Evolutionary conservation across 352 stramenopile species (phyloP).

Genomic region (Blastocystis sp.): DNA sequence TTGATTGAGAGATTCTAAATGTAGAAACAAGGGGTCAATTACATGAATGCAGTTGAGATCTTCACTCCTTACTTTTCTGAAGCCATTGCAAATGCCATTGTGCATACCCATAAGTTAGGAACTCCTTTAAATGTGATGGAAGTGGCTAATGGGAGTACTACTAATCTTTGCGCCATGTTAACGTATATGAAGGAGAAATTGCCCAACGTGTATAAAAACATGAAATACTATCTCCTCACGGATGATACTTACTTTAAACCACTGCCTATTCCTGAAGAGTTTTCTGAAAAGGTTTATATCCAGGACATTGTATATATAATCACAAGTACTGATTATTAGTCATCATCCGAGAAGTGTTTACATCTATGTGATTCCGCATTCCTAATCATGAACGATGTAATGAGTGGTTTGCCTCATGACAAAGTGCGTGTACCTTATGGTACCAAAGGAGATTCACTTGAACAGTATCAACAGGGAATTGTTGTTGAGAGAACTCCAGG

Average conservation of each 20-base stretch:
- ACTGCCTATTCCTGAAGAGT: background rate
- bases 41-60: slow-evolving; percentile 51
- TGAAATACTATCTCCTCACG: slow-evolving; percentile 20
- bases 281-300: background rate
- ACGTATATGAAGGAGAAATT: slow-evolving; percentile 31
- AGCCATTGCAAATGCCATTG: slow-evolving; percentile 11
- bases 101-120: slow-evolving; percentile 34
- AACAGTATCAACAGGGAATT: slow-evolving; percentile 34
- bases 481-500: background rate
- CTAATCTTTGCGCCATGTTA: background rate
- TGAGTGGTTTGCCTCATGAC: slow-evolving; percentile 32
- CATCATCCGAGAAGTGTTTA: background rate
- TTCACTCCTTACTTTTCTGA: slow-evolving; percentile 44
- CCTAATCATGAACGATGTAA: slow-evolving; percentile 23
- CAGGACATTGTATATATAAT: background rate
- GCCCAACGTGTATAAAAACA: slow-evolving; percentile 52
- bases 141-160: slow-evolving; percentile 2
- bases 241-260: slow-evolving; percentile 43
- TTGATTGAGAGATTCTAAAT: background rate
- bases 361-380: slow-evolving; percentile 16
- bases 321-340: background rate
- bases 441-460: background rate
- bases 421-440: slow-evolving; percentile 40
- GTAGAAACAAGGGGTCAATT: slow-evolving; percentile 44
- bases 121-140: slow-evolving; percentile 27